Conservation (phyloP, 495 filamentous ascomycete genomes). For the Sordaria brevicollis region DNA sequence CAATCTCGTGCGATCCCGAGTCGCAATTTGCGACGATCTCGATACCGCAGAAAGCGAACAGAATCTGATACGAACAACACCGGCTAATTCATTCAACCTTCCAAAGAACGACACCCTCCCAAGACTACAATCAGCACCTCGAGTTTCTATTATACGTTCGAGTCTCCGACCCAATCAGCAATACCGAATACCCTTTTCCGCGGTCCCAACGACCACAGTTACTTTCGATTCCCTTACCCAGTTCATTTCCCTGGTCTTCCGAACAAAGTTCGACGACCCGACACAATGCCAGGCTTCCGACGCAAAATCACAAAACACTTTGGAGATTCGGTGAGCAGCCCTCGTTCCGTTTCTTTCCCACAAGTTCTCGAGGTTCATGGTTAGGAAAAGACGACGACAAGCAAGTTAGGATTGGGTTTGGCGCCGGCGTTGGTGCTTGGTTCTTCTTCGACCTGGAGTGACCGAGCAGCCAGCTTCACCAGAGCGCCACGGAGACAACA, state of each 20-base stretch:
- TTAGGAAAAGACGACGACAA: background rate
- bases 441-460: background rate
- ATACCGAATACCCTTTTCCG: background rate
- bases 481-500: background rate
- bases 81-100: background rate
- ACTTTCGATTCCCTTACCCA: background rate
- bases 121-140: background rate
- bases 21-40: background rate
- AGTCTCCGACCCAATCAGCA: background rate
- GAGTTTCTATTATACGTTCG: background rate
- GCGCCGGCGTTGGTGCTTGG: background rate
- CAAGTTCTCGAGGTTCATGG: background rate
- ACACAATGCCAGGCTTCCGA: constrained; percentile 22
- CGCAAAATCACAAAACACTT: constrained; percentile 24
- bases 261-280: background rate
- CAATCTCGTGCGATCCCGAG: background rate
- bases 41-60: background rate
- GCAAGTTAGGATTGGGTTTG: background rate
- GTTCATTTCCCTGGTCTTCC: background rate
- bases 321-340: constrained; percentile 23
- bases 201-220: background rate
- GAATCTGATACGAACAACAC: background rate
- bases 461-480: background rate
- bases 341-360: background rate
- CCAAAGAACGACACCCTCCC: background rate